phyloP scores from a whole-genome alignment of 2,329 filamentous ascomycete species.

The Lachnellula cervina region DNA sequence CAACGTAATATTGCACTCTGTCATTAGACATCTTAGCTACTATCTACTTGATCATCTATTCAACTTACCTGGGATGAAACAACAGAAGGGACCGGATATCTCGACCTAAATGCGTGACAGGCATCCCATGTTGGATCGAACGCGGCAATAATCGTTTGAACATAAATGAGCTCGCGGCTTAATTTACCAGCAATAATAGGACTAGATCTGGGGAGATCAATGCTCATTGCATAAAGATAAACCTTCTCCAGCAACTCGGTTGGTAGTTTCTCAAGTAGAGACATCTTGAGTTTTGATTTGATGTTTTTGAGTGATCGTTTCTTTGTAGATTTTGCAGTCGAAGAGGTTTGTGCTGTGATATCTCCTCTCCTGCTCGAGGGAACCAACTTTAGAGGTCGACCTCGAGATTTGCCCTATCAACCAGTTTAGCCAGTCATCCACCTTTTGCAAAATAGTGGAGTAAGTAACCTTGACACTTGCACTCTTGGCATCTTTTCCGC shows the following conservation, averaged over 20 bases:
- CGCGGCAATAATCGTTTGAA: conserved; percentile 19
- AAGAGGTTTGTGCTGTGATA: not conserved
- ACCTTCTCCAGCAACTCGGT: conserved; percentile 29
- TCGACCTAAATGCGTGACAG: conserved; percentile 4
- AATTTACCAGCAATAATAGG: conserved; percentile 28
- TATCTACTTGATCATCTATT: not conserved
- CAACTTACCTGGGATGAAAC: conserved; percentile 6
- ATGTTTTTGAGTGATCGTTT: conserved; percentile 23
- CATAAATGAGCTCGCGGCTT: conserved; percentile 25
- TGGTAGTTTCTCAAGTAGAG: conserved; percentile 28
- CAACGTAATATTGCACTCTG: conserved; percentile 24
- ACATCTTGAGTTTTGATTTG: conserved; percentile 27
- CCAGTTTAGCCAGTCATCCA: not conserved
- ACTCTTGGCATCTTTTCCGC: not conserved
- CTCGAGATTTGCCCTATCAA: conserved; percentile 3
- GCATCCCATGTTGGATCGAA: conserved; percentile 27
- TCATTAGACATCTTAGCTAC: not conserved
- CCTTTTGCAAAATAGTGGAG: not conserved
- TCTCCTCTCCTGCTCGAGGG: not conserved
- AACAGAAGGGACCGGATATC: not conserved
- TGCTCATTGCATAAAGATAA: conserved; percentile 27
- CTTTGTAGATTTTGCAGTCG: conserved; percentile 4
- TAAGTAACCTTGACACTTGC: not conserved
- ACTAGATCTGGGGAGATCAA: conserved; percentile 27
- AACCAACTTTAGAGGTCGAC: conserved; percentile 17